These are phyloP conservation scores for Pyrenophora teres DNA, from an alignment of 2,329 filamentous ascomycete species.

Conservation along the genomic window DNA sequence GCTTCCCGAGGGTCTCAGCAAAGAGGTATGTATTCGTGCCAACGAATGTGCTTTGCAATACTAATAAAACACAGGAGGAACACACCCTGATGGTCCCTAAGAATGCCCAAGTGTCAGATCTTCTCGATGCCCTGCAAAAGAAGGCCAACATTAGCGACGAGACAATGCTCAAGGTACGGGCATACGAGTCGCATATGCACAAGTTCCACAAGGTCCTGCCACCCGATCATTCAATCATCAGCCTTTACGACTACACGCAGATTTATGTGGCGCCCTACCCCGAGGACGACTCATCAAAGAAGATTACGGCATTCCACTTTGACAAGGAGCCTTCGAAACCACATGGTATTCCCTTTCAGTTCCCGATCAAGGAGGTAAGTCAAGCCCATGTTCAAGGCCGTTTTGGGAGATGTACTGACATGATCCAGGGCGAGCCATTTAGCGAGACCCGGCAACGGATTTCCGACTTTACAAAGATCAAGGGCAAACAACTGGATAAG, in stretches of 20 bases:
- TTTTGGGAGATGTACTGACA: conserved; percentile 25
- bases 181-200: conserved; percentile 82
- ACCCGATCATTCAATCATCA: conserved; percentile 72
- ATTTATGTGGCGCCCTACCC: conserved; percentile 83
- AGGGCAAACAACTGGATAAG: conserved; percentile 98
- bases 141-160: conserved; percentile 82
- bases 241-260: conserved; percentile 82
- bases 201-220: conserved; percentile 82
- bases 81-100: conserved; percentile 87
- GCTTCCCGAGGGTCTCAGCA: conserved; percentile 87
- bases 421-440: conserved; percentile 75
- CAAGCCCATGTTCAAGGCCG: neutral
- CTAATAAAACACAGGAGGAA: conserved; percentile 62
- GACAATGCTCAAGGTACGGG: conserved; percentile 70
- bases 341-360: conserved; percentile 90
- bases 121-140: conserved; percentile 75
- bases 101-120: conserved; percentile 77
- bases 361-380: conserved; percentile 76
- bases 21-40: conserved; percentile 67
- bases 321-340: conserved; percentile 83
- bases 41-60: neutral
- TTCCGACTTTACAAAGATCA: conserved; percentile 88
- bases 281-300: conserved; percentile 67
- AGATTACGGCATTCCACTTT: conserved; percentile 87
- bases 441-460: conserved; percentile 92